Base-by-base conservation (phyloP, 495 filamentous ascomycete species). In the Penicillium mononematosum region DNA sequence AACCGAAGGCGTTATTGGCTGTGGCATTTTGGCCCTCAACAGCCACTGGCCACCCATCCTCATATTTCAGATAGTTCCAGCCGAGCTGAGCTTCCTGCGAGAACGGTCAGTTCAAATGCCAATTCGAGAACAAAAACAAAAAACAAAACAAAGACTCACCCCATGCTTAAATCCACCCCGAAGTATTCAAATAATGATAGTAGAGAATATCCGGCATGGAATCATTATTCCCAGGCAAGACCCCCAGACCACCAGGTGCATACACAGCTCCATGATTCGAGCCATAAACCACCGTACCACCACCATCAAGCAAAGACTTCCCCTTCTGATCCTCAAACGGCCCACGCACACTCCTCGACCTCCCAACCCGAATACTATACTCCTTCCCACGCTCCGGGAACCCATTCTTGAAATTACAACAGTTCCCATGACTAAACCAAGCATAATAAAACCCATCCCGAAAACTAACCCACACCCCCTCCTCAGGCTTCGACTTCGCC, bases 351-450 rank as follows among this genome's bases (percentile, higher is more conserved):
- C 61, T 53, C 53, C 46, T 58, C 8, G 76, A 73, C 38, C 76
- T 62, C 16, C 79, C 76, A 20, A 80, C 72, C 0, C 71, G 74
- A 43, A 81, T 76, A 51, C 68, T 72, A 59, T 90, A 91, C 77
- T 91, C 89, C 8, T 74, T 67, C 0, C 87, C 86, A 0, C 70
- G 60, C 0, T 71, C 63, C 0, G 88, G 88, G 36, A 73, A 75
- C 20, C 58, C 60, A 16, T 53, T 58, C 34, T 76, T 70, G 53
- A 84, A 84, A 3, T 76, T 75, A 63, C 89, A 92, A 72, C 89
- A 92, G 11, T 75, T 65, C 2, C 89, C 88, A 39, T 81, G 75
- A 53, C 83, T 87, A 66, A 84, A 89, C 76, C 89, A 90, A 2
- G 87, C 66, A 60, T 90, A 91, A 58, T 87, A 91, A 50, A 83